Percentiles rank a stretch among this genome's conserved stretches.
phyloP scores from a whole-genome alignment of 2,329 filamentous ascomycete species.

The Amauroascus niger region DNA sequence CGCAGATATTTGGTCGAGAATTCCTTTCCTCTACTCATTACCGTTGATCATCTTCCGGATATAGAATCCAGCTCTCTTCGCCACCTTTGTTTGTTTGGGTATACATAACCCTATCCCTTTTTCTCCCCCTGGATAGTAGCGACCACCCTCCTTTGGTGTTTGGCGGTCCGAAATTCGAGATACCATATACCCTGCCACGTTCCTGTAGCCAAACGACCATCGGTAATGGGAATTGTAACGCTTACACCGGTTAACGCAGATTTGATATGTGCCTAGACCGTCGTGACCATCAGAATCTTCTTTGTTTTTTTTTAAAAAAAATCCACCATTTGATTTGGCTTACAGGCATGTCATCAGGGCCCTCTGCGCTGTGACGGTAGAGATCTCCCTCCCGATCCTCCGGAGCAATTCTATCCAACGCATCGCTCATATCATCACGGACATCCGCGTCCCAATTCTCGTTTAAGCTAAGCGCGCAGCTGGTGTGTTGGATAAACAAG shows the following conservation, averaged over 20 bases:
- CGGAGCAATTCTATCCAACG: conserved; percentile 79
- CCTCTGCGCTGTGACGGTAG: conserved; percentile 82
- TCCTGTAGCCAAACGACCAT: conserved; percentile 63
- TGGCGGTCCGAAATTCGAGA: conserved; percentile 70
- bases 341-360: conserved; percentile 86
- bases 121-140: conserved; percentile 90
- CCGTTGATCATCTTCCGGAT: background rate
- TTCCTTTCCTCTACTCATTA: background rate
- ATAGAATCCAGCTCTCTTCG: background rate
- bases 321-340: conserved; percentile 18
- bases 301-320: no score
- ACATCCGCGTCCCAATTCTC: conserved; percentile 86
- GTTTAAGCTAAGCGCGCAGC: conserved; percentile 80
- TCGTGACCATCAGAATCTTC: background rate
- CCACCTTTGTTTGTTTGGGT: background rate
- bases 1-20: background rate
- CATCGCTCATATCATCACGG: conserved; percentile 86
- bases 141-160: conserved; percentile 71
- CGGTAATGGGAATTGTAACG: conserved; percentile 79
- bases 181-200: conserved; percentile 76
- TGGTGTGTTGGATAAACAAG: conserved; percentile 92
- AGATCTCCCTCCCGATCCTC: conserved; percentile 65
- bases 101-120: background rate
- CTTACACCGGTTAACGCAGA: conserved; percentile 79
- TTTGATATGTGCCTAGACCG: conserved; percentile 73